These are phyloP conservation scores for Oryza coarctata DNA, from an alignment of 176 grass and related monocot genomes.

Conservation along the genomic window DNA sequence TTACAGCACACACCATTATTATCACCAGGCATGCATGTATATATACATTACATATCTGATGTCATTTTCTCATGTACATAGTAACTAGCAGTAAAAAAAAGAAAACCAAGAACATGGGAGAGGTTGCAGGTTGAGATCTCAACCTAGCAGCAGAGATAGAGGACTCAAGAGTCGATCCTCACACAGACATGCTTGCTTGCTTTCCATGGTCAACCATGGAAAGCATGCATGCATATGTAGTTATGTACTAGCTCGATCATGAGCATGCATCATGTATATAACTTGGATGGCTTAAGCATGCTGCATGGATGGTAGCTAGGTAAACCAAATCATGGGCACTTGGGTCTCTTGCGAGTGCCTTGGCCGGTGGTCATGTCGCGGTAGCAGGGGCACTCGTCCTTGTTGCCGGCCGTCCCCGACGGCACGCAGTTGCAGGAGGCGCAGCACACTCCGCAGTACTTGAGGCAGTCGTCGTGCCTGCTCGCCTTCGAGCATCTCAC, in stretches of 20 bases:
- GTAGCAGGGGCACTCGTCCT: constrained; percentile 98
- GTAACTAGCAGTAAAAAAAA: neutral
- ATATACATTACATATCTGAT: neutral
- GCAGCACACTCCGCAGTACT: constrained; percentile 90
- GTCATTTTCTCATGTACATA: neutral
- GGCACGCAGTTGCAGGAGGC: constrained; percentile 77
- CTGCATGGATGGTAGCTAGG: too few relatives aligned
- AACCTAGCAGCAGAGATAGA: too few relatives aligned
- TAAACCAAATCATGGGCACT: constrained; percentile 65
- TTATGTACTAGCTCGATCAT: neutral
- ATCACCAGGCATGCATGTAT: neutral
- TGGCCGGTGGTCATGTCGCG: constrained; percentile 81
- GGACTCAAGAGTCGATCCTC: neutral
- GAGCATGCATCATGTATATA: neutral
- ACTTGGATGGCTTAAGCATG: neutral
- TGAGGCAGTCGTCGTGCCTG: constrained; percentile 81
- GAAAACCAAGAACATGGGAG: neutral
- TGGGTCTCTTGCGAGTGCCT: constrained; percentile 58
- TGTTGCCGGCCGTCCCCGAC: constrained; percentile 73
- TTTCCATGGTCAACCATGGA: neutral
- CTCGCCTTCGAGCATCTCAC: constrained; percentile 86
- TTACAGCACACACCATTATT: constrained; percentile 14
- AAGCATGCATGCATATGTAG: neutral
- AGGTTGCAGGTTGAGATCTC: too few relatives aligned
- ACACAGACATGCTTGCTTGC: neutral